Base-by-base conservation (phyloP, 306 rosid genomes). In the Corylus avellana region DNA sequence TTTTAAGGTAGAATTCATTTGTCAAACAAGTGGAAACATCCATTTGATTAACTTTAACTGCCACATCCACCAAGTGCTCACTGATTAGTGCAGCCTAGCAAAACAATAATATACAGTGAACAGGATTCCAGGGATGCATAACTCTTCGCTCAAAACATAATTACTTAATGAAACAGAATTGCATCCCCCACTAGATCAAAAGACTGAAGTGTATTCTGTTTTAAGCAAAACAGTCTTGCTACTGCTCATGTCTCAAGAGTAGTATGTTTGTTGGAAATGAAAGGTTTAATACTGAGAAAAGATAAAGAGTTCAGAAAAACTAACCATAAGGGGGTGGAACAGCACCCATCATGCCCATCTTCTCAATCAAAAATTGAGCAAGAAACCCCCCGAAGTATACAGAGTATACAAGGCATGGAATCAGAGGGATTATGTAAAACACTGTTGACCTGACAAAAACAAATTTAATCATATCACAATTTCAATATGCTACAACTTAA, bases 311-410 rank as follows among this genome's bases (percentile, higher is more conserved):
- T 76, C 29, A 55, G 49, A 47, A 79, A 79, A 73, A 85, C 96
- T 87, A 64, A 96, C 99, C 99, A 79, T 80, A 93, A 39, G 99
- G 98, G 61, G 86, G 91, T 84, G 99, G 97, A 91, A 90, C 77
- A 70, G 94, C 87, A 73, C 99, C 99, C 99, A 93, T 91, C 99
- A 96, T 96, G 75, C 99, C 99, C 96, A 89, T 90, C 93, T 91
- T 93, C 90, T 96, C 99, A 20, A 93, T 86, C 77, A 91, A 42
- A 88, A 96, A 96, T 85, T 93, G 97, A 75, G 85, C 56, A 85
- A 96, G 89, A 85, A 93, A 88, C 72, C 94, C 99, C 75, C 97
- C 97, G 81, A 93, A 96, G 87, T 93, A 96, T 75, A 91, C 97
- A 72, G 91, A 78, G 80, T 93, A 93, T 20, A 89, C 86, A 62